Base-by-base conservation (phyloP, 1,284 basidiomycete species). In the Rhodofomes roseus region DNA sequence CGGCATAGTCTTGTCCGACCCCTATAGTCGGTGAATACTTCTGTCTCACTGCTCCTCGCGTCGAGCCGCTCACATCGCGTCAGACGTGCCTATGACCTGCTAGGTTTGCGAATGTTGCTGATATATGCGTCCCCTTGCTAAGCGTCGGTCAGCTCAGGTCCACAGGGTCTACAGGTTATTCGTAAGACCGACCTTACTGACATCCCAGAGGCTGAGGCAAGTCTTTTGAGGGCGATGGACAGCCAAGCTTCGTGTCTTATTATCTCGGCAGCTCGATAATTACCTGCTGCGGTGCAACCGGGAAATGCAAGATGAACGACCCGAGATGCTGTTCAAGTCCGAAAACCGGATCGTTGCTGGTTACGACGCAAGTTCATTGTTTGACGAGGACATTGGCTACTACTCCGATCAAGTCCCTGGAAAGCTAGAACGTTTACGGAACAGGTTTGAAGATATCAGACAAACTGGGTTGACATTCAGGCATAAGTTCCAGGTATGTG, bases 1-100 rank as follows among this genome's bases (percentile, higher is more conserved):
- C 66, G 46, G 12, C 23, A 12, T 18, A 89, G 89, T 92, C 37
- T 74, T 94, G 37, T 89, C 86, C 37, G 89, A 94, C 68, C 83
- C 86, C 20, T 86, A 92, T 68, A 79, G 84, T 67, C 81, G 92
- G 79, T 88, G 73, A 65, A 75, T 70, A 16, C 36, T 59, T 12
- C 34, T 27, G 23, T 37, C 34, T 54, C 48, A 29, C 54, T 53
- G 14, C 60, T 31, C 50, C 52, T 51, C 54, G 48, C 43, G 50
- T 53, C 58, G 56, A 55, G 50, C 52, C 65, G 66, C 58, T 55
- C 56, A 67, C 59, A 57, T 53, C 39, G 29, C 9, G 54, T 20
- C 59, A 76, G 71, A 43, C 81, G 84, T 59, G 84, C 92, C 12
- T 94, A 94, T 70, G 92, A 94, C 72, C 77, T 81, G 37, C 78